Percentiles rank a stretch among this genome's conserved stretches.
Conservation (phyloP, 768 basidiomycete species). For the Pleurotus ostreatus region DNA sequence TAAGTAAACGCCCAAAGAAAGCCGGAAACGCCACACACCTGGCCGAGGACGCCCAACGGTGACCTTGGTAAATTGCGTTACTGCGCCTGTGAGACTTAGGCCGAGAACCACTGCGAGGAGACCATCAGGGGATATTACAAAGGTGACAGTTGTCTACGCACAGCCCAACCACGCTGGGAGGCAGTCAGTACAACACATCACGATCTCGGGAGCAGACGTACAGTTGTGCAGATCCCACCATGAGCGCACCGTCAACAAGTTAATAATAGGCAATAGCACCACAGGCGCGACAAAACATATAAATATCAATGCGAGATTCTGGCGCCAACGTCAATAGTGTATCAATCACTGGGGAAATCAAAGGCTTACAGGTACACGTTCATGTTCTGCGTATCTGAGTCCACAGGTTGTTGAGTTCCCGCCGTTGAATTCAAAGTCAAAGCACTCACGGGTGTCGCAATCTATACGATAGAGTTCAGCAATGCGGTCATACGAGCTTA, state of each 20-base stretch:
- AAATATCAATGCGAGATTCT: constrained; percentile 48
- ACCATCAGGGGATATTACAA: too few species aligned
- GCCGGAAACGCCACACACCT: constrained; percentile 34
- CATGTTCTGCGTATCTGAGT: constrained; percentile 62
- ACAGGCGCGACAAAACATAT: constrained; percentile 65
- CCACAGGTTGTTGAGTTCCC: not conserved
- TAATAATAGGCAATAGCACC: constrained; percentile 63
- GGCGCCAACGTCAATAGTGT: constrained; percentile 8
- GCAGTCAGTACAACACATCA: constrained; percentile 1
- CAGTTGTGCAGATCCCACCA: constrained; percentile 89
- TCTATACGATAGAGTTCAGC: constrained; percentile 19
- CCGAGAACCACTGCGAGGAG: constrained; percentile 56
- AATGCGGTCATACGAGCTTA: not conserved
- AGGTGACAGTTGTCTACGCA: constrained; percentile 15
- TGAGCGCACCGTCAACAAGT: constrained; percentile 68
- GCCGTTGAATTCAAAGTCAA: not conserved
- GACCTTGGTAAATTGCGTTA: constrained; percentile 84
- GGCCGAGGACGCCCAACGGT: constrained; percentile 90
- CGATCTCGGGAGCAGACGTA: constrained; percentile 15
- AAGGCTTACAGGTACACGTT: constrained; percentile 68
- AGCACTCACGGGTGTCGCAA: constrained; percentile 36
- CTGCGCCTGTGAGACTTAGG: constrained; percentile 69
- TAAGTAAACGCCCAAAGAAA: not conserved
- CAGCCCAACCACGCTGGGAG: constrained; percentile 38
- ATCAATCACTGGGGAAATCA: constrained; percentile 5